These are phyloP conservation scores for Lachancea cidri DNA, from an alignment of 805 yeast species.

Conservation along the genomic window DNA sequence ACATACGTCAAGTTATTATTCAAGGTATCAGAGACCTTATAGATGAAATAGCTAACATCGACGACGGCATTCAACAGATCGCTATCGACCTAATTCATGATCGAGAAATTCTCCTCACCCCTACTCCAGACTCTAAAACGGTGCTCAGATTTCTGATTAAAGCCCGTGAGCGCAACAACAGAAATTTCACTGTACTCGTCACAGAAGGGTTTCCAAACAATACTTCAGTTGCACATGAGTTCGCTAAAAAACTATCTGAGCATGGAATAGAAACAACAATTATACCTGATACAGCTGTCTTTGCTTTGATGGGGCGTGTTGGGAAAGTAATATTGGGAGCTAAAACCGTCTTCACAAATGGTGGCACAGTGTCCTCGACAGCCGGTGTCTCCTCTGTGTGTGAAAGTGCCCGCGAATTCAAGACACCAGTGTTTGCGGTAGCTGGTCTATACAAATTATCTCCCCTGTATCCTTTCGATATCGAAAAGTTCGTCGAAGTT, in stretches of 20 bases:
- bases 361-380: constrained; percentile 84
- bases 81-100: constrained; percentile 93
- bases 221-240: constrained; percentile 66
- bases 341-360: constrained; percentile 89
- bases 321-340: constrained; percentile 95
- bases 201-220: constrained; percentile 92
- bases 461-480: constrained; percentile 87
- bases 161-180: constrained; percentile 67
- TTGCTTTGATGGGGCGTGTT: constrained; percentile 95
- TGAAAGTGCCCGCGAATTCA: constrained; percentile 91
- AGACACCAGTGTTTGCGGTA: constrained; percentile 94
- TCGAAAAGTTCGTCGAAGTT: constrained; percentile 78
- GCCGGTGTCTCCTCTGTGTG: constrained; percentile 91
- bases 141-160: constrained; percentile 80
- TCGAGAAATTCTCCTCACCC: constrained; percentile 73
- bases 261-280: constrained; percentile 86
- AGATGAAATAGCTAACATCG: constrained; percentile 84
- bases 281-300: constrained; percentile 88
- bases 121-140: constrained; percentile 91
- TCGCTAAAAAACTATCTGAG: constrained; percentile 73
- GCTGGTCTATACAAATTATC: constrained; percentile 91
- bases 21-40: constrained; percentile 89
- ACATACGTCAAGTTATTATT: constrained; percentile 76
- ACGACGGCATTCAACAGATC: constrained; percentile 87
- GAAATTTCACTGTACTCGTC: constrained; percentile 87